Evolutionary conservation across 352 stramenopile genomes (phyloP), one percentile per base, ranked within the genome.

Genomic region (Pythium vanterpoolii): DNA sequence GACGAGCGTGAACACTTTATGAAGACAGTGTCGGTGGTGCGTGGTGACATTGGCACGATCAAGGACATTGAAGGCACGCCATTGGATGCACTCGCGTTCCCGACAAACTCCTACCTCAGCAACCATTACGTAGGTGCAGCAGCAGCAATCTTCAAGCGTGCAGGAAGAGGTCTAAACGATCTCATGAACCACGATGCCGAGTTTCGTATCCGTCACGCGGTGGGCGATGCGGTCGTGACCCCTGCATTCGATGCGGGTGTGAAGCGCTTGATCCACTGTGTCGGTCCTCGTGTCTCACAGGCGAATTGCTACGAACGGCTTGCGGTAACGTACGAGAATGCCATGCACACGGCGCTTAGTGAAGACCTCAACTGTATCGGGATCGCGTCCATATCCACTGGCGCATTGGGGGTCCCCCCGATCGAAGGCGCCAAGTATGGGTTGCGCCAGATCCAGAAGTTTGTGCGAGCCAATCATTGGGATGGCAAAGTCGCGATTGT

Each of bases 261-360:
- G 5, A 61, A 73, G 23, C 74, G 76, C 31, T 70, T 89, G 14
- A 83, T 89, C 50, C 79, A 87, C 44, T 81, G 71, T 40, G 70
- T 84, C 13, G 77, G 77, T 11, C 79, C 79, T 24, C 77, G 67
- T n/a, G 48, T 56, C 36, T 65, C 64, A 7, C 72, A 76, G 39
- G 14, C 50, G 10, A 46, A 64, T 14, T 71, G 60, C 44, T 62
- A 43, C 23, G 53, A 70, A 24, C 60, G 55, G 7, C 49, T 76
- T 1, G 48, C 49, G 4, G n/a, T 19, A 11, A 73, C 64, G 18
- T 76, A 76, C 43, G 56, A 68, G 30, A 73, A 73, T 38, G 56
- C 58, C 9, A 65, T 76, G 45, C 36, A 67, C 34, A 50, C 51
- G 10, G 52, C 57, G n/a, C 51, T 68, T 1, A 24, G 34, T 14